These are phyloP conservation scores for Mucor indicus DNA, from an alignment of 371 early-diverging fungal genomes.

Conservation along the genomic window DNA sequence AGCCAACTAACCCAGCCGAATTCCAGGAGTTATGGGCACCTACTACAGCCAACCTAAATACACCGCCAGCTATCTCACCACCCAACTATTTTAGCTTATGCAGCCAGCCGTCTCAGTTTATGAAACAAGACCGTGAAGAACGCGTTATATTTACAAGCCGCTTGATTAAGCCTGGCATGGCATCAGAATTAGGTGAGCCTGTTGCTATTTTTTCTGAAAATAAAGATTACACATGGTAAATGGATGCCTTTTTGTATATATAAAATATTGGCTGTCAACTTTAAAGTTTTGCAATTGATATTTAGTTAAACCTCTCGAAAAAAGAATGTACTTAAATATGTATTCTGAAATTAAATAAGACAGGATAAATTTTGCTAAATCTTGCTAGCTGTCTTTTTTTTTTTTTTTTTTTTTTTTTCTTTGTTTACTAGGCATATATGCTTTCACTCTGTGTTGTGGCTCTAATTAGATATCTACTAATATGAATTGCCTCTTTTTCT, in stretches of 20 bases:
- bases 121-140: slow-evolving; percentile 17
- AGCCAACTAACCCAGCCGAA: slow-evolving; percentile 13
- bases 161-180: slow-evolving; percentile 22
- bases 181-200: slow-evolving; percentile 19
- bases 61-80: slow-evolving; percentile 20
- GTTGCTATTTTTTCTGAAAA: slow-evolving; percentile 16
- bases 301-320: too few relatives aligned
- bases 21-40: neutral
- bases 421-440: too few relatives aligned
- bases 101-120: slow-evolving; percentile 13
- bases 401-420: too few relatives aligned
- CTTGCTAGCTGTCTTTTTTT: too few relatives aligned
- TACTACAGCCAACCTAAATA: slow-evolving; percentile 5
- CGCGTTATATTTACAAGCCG: slow-evolving; percentile 12
- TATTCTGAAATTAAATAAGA: too few relatives aligned
- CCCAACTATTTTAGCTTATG: slow-evolving; percentile 32
- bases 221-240: slow-evolving; percentile 24
- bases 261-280: too few relatives aligned
- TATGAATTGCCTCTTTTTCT: too few relatives aligned
- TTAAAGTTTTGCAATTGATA: too few relatives aligned
- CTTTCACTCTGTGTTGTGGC: too few relatives aligned
- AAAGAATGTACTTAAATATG: too few relatives aligned
- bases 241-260: neutral
- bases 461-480: too few relatives aligned
- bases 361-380: too few relatives aligned